Evolutionary conservation across 495 filamentous ascomycete species (phyloP).

Genomic region (Alectoria sarmentosa): DNA sequence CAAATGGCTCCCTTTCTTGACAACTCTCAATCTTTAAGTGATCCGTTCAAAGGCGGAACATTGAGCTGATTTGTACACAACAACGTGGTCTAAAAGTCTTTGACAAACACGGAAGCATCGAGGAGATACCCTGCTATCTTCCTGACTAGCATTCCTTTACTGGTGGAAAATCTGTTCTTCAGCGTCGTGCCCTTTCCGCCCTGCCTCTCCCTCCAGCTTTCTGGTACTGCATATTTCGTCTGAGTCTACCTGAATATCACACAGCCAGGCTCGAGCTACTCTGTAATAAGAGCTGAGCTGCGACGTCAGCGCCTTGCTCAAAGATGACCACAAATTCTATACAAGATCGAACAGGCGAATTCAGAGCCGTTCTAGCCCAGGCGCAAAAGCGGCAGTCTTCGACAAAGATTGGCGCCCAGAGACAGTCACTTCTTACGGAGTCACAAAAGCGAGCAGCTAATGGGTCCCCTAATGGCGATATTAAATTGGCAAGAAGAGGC

Average conservation of each 20-base stretch:
- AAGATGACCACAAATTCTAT: conserved; percentile 63
- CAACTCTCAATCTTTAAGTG: not conserved
- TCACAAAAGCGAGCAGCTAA: conserved; percentile 64
- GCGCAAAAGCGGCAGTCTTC: conserved; percentile 66
- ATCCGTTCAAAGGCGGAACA: not conserved
- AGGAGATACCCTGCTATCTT: not conserved
- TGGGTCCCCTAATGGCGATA: conserved; percentile 46
- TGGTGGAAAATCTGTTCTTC: not conserved
- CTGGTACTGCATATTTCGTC: not conserved
- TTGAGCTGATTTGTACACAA: not conserved
- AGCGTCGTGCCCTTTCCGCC: not conserved
- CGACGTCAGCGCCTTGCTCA: not conserved
- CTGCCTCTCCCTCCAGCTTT: not conserved
- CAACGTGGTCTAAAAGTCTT: not conserved
- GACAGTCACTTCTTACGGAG: conserved; percentile 72
- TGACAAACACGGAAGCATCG: not conserved
- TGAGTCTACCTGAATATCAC: not conserved
- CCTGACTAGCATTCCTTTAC: not conserved
- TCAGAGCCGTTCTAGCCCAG: conserved; percentile 79
- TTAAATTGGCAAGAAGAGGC: conserved; percentile 34
- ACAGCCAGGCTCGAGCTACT: not conserved
- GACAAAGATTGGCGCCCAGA: conserved; percentile 65
- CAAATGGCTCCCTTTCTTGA: not conserved
- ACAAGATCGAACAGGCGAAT: conserved; percentile 94
- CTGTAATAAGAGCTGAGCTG: not conserved